phyloP scores from a whole-genome alignment of 768 basidiomycete genomes.

The Amanita muscaria region DNA sequence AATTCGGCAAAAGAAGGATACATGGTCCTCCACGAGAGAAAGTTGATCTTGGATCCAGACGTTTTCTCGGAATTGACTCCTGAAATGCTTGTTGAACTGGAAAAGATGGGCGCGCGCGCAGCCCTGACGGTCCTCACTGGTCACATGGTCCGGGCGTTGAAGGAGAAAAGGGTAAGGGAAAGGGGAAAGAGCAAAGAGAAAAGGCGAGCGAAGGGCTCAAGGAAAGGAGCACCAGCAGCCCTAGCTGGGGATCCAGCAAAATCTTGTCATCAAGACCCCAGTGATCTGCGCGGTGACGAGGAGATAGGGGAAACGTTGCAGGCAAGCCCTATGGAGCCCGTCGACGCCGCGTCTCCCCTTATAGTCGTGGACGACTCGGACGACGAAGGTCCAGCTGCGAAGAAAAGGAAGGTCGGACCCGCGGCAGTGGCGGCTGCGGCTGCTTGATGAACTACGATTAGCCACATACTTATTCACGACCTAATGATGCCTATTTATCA shows the following conservation, averaged over 20 bases:
- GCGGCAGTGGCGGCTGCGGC: not conserved
- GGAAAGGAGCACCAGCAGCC: too few relatives aligned
- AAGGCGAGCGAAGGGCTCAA: slow-evolving; percentile 23
- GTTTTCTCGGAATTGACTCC: slow-evolving; percentile 74
- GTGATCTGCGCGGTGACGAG: too few relatives aligned
- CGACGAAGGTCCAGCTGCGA: slow-evolving; percentile 44
- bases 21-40: slow-evolving; percentile 80
- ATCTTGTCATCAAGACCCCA: too few relatives aligned
- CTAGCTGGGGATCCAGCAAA: too few relatives aligned
- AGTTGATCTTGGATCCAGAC: slow-evolving; percentile 74
- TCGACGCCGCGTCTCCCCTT: slow-evolving; percentile 44
- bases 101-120: slow-evolving; percentile 73
- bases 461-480: too few relatives aligned
- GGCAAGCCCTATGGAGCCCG: slow-evolving; percentile 17
- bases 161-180: slow-evolving; percentile 53
- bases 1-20: slow-evolving; percentile 46
- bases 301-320: not conserved
- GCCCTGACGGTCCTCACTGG: slow-evolving; percentile 76
- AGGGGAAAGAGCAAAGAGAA: slow-evolving; percentile 29
- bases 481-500: too few relatives aligned
- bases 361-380: slow-evolving; percentile 56
- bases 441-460: not conserved
- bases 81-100: slow-evolving; percentile 66
- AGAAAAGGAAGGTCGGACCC: slow-evolving; percentile 41
- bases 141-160: slow-evolving; percentile 79